These are phyloP conservation scores for Linnemannia zychae DNA, from an alignment of 192 early-diverging fungal species.

Conservation along the genomic window DNA sequence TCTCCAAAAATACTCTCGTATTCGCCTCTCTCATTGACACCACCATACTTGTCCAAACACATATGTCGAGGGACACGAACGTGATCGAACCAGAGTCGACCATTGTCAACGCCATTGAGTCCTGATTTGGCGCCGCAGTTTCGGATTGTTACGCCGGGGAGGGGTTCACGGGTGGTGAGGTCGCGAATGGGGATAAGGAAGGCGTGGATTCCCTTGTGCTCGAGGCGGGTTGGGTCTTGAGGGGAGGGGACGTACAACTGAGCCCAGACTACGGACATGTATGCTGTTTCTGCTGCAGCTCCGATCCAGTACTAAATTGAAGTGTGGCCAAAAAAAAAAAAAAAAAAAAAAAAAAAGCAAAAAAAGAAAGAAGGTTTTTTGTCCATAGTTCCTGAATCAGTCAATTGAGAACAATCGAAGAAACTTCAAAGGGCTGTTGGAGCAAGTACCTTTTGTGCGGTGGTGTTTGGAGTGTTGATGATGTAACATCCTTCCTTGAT, in stretches of 20 bases:
- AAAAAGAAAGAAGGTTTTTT: no score
- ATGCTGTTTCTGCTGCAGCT: slow-evolving; percentile 20
- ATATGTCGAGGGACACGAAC: slow-evolving; percentile 4
- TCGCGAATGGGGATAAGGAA: slow-evolving; percentile 22
- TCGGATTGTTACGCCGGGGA: slow-evolving; percentile 15
- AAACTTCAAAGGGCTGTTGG: no score
- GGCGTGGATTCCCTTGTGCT: slow-evolving; percentile 30
- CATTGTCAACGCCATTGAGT: slow-evolving; percentile 22
- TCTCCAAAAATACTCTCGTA: slow-evolving; percentile 20
- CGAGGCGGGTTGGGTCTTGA: neutral
- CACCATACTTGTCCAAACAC: slow-evolving; percentile 26
- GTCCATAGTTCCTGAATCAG: no score
- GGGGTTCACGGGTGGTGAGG: neutral
- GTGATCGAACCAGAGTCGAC: slow-evolving; percentile 22
- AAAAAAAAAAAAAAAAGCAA: no score
- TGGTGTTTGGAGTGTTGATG: slow-evolving; percentile 21
- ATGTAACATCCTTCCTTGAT: slow-evolving; percentile 26
- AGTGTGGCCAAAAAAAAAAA: neutral
- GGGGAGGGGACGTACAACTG: slow-evolving; percentile 12
- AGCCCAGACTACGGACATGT: slow-evolving; percentile 22
- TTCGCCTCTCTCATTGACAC: slow-evolving; percentile 10
- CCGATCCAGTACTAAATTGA: slow-evolving; percentile 27
- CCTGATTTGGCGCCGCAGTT: slow-evolving; percentile 28
- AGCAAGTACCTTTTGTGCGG: slow-evolving; percentile 16
- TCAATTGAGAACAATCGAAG: no score